Evolutionary conservation across 805 yeast genomes (phyloP), one percentile per base, ranked within the genome.

Genomic region (Kregervanrija fluxuum): DNA sequence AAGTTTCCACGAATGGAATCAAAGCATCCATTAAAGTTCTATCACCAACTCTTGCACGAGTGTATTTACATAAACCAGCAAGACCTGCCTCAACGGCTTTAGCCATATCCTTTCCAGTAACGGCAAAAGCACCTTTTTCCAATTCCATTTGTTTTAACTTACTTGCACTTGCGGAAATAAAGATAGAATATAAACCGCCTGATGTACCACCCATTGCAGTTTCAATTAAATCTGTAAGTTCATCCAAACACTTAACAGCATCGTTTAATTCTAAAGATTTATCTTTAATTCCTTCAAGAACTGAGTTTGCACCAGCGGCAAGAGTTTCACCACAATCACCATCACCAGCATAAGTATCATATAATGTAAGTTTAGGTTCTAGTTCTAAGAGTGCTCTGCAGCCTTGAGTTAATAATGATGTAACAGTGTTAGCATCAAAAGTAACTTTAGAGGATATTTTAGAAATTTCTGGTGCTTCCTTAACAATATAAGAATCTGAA

Each of bases 261-360:
- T 77, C 82, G 13, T 55, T 40, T 35, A 73, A 52, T n/a, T 62
- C 64, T 15, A 75, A 54, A 8, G 62, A 53, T 28, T 62, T 60
- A 14, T 56, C 42, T 9, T 70, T 66, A 39, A 87, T 65, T 15
- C 79, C 77, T 10, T 71, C 66, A 37, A 79, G 62, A 37, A 90
- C 75, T 1, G 85, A 89, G 44, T 80, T 73, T 30, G 89, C 93
- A 35, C 97, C 98, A 17, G 78, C 74, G 11, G 80, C 86, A 48
- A 90, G 67, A 1, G 97, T 90, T 55, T 87, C 93, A 35, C 98
- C 98, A 66, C 97, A 90, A 61, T 90, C 98, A 54, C 98, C 98
- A 62, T 90, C 98, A 46, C 98, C 98, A 1, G 91, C 96, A 52
- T 80, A 72, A 2, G 95, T 84, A 57, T 90, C 98, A 53, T 85